Percentiles rank a stretch among this genome's conserved stretches.
Evolutionary conservation across 2,329 filamentous ascomycete species (phyloP).

Genomic region (Penicillium polonicum): DNA sequence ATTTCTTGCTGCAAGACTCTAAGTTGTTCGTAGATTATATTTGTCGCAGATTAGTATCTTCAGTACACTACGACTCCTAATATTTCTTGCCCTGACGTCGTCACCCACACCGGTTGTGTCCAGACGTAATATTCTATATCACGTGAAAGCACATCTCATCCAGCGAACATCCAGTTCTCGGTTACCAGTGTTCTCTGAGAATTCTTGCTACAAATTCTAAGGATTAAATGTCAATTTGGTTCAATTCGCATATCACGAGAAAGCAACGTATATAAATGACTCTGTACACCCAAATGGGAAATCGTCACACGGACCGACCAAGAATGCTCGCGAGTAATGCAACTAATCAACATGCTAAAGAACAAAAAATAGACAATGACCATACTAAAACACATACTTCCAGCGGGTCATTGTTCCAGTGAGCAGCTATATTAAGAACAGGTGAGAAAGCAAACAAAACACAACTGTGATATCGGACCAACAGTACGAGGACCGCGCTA

Average conservation of each 20-base stretch:
- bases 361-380: constrained; percentile 1
- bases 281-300: background rate
- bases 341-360: constrained; percentile 8
- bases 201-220: background rate
- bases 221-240: background rate
- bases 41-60: background rate
- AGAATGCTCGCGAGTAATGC: constrained; percentile 9
- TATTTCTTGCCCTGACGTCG: too few relatives aligned
- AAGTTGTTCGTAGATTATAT: background rate
- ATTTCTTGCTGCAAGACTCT: background rate
- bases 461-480: background rate
- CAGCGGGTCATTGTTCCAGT: background rate
- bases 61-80: rapidly evolving
- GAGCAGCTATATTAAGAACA: constrained; percentile 3
- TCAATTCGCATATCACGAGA: background rate
- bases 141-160: background rate
- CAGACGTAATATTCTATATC: background rate
- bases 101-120: background rate
- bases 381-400: constrained; percentile 7
- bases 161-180: background rate
- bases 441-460: constrained; percentile 2
- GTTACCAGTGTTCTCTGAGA: background rate
- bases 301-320: background rate
- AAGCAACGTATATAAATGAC: background rate
- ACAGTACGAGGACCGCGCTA: constrained; percentile 6